Percentiles rank a stretch among this genome's conserved stretches.
These are phyloP conservation scores for Mollisia scopiformis DNA, from an alignment of 2,329 filamentous ascomycete genomes.

Conservation along the genomic window DNA sequence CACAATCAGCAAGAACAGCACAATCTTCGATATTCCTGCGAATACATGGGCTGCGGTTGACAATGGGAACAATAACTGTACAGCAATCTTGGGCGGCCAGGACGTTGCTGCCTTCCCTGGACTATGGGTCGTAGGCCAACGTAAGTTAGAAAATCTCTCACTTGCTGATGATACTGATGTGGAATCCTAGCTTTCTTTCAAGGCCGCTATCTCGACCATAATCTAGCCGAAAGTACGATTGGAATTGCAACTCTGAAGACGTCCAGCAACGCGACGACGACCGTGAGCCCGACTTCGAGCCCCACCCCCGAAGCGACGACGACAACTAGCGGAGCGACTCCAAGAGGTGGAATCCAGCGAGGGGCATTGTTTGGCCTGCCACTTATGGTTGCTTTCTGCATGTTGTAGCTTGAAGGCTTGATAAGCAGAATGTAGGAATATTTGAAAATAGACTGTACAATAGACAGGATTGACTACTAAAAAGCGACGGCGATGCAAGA, in stretches of 20 bases:
- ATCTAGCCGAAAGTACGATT: not conserved
- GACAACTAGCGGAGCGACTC: not conserved
- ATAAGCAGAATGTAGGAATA: no score
- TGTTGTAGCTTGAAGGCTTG: no score
- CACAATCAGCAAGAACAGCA: conserved; percentile 1
- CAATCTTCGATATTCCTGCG: conserved; percentile 7
- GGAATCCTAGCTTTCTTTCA: not conserved
- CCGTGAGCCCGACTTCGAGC: not conserved
- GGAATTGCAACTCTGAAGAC: not conserved
- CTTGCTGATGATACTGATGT: not conserved
- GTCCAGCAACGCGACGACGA: not conserved
- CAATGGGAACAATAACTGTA: conserved; percentile 6
- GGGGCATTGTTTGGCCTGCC: not conserved
- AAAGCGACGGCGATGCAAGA: no score
- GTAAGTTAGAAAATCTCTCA: not conserved
- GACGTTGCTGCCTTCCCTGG: not conserved
- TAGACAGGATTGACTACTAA: no score
- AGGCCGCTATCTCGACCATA: not conserved
- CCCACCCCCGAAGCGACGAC: not conserved
- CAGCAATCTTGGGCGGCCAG: conserved; percentile 6
- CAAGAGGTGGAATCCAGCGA: not conserved
- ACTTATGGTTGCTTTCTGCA: not conserved
- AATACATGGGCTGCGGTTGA: not conserved
- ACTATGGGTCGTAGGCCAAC: conserved; percentile 9
- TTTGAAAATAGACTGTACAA: no score